Base-by-base conservation (phyloP, 768 basidiomycete genomes). In the Leccinum longicurvipes region DNA sequence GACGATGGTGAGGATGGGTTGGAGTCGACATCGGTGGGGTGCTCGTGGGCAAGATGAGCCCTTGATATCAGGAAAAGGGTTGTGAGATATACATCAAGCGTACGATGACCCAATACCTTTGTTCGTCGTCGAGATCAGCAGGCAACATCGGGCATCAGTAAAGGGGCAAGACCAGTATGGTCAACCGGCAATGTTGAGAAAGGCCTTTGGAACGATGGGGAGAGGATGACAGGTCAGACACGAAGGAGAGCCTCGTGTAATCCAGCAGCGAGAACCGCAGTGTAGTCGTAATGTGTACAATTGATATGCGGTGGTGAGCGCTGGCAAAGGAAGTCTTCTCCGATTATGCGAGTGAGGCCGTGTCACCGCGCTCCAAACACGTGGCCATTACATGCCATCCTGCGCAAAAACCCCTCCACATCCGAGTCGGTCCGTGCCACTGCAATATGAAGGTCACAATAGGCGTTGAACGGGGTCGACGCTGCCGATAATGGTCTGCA, bases 1-100 rank as follows among this genome's bases (percentile, higher is more conserved):
- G 60, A 71, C 2, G 65, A 66, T 1, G 63, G 61, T 1, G 70
- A 72, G 19, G 69, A 72, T 34, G 61, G 54, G 17, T 50, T 56
- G 3, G 70, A 72, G 42, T 71, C 67, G 58, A 72, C 57, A 59
- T 71, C 71, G 19, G 52, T 60, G 27, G 69, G 71, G 11, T 67
- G 69, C 29, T 65, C 57, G 9, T 67, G 69, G 41, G 69, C 67
- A 1, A 69, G 57, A 15, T 56, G 53, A 5, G 57, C 60, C 61
- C 69, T 71, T 49, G 31, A 46, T 7, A n/a, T 24, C 3, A 44
- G n/a, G 25, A 46, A 25, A 45, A 48, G 10, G 12, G 12, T 41
- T 17, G 42, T 55, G 21, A 7, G 47, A 39, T 24, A 19, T 9
- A 25, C 6, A 51, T 63, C 47, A 60, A 36, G 63, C 15, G 12